Base-by-base conservation (phyloP, 176 grass and related monocot species). In the Microstegium vimineum region DNA sequence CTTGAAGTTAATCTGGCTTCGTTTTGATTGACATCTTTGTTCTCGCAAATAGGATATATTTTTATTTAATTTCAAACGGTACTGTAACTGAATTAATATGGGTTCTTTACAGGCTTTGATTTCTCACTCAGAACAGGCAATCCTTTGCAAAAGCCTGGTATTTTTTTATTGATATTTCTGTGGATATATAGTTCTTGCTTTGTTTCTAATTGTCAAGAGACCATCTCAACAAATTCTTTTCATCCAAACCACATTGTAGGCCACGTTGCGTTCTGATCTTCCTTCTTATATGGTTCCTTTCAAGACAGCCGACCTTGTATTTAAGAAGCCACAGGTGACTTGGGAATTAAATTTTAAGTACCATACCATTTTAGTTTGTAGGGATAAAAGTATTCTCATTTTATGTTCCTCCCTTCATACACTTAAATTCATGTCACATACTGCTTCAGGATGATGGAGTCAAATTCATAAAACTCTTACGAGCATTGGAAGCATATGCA, bases 111-210 rank as follows among this genome's bases (percentile, higher is more conserved):
- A 95, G 96, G 73, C 80, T 86, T 85, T 95, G 73, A 91, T 93
- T 74, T 74, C 77, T 81, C 84, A 91, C 41, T 84, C 87, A 14
- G 92, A 98, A 72, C 90, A 82, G 66, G 92, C 92, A 67, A 17
- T 89, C 62, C 96, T 98, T 77, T 95, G 93, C 93, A 98, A 98
- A 89, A 89, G 66, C 71, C 81, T 98, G 96, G 96, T 98, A 98
- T 73, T 26, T 22, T 22, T 72, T 66, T 66, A 40, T 51, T 66
- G 8, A 64, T 60, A 31, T 66, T 80, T 52, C 38, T 79, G 40
- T 61, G 47, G 65, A 63, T 73, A 73, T 47, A 51, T 51, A 1
- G 47, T 23, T 69, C 1, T 34, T 67, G 72, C 35, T 61, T 75
- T 30, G 26, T 81, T 65, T 63, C 12, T 73, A 34, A 25, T 74